Evolutionary conservation across 1,284 basidiomycete species (phyloP), one percentile per base, ranked within the genome.

Genomic region (Cutaneotrichosporon mucoides): DNA sequence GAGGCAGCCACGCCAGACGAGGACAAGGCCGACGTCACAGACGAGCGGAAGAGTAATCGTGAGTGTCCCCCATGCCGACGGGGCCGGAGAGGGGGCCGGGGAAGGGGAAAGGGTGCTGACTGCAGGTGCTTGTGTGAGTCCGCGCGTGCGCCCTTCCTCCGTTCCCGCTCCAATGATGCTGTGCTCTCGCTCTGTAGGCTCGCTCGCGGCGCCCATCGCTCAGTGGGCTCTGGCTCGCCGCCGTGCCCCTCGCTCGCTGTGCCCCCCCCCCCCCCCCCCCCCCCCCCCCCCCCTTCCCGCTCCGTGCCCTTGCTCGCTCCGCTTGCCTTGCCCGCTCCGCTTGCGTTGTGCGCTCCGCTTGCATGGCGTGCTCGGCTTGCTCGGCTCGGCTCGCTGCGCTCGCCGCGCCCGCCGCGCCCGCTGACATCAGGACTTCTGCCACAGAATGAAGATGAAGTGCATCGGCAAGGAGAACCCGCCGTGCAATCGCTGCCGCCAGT

Each of bases 381-480:
- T 24, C 24, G 24, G 24, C 24, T 24, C 24, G 24, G 24, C 11
- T 36, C 46, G 13, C 13, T 7, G 33, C 37, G 16, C 8, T 15
- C 12, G 38, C 37, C n/a, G 12, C 38, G 12, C 6, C 10, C 13
- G 5, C 2, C 34, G 10, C 10, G 36, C 11, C 7, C 4, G 37
- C 46, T 55, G 45, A 55, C 46, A 9, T 4, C 45, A 55, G 54
- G 54, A 55, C 37, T 55, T 55, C 38, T 55, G 54, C 46, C 54
- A 55, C 54, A 44, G 54, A 44, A 55, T 55, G 54, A 55, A 79
- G 88, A 92, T 80, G 90, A 70, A 73, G 47, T 79, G 78, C 55
- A 76, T 77, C 36, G 73, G 89, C 5, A 90, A 91, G 47, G 91
- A 93, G 75, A 89, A 89, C 66, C 91, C 91, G 35, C 66, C 66